Evolutionary conservation across 169 alveolate genomes (phyloP).

Genomic region (Cyclospora cayetanensis): DNA sequence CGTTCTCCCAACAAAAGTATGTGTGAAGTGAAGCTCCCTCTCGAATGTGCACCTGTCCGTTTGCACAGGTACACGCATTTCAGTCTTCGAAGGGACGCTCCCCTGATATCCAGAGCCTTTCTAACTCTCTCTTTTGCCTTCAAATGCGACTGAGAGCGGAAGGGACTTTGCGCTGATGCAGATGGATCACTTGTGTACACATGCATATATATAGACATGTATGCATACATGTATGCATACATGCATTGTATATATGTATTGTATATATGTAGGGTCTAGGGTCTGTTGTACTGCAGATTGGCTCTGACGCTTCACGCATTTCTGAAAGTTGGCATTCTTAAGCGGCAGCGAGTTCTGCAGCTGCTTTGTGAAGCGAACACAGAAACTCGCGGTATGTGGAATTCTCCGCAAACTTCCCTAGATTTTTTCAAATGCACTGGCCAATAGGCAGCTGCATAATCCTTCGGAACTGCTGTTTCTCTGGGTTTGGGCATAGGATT

Average conservation of each 20-base stretch:
- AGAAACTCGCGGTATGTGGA: background rate
- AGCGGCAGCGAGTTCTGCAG: background rate
- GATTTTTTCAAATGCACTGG: background rate
- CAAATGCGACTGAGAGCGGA: too few relatives aligned
- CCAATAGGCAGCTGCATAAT: too few relatives aligned
- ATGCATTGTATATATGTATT: background rate
- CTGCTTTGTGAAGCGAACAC: background rate
- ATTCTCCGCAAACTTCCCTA: too few relatives aligned
- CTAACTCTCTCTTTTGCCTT: too few relatives aligned
- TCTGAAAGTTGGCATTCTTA: background rate
- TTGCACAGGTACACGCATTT: background rate
- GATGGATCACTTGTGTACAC: too few relatives aligned
- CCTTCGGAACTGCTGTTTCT: too few relatives aligned
- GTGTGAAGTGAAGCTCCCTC: background rate
- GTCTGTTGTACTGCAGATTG: background rate
- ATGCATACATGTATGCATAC: background rate
- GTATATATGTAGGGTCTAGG: background rate
- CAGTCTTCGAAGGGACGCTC: too few relatives aligned
- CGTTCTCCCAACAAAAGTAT: background rate
- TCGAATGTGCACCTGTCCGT: background rate
- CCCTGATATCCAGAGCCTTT: too few relatives aligned
- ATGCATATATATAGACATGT: background rate
- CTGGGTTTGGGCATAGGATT: too few relatives aligned
- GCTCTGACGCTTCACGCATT: background rate
- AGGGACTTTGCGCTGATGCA: too few relatives aligned